Percentiles rank a stretch among this genome's conserved stretches.
Evolutionary conservation across 441 rosid genomes (phyloP).

Genomic region (Populus tomentosa): DNA sequence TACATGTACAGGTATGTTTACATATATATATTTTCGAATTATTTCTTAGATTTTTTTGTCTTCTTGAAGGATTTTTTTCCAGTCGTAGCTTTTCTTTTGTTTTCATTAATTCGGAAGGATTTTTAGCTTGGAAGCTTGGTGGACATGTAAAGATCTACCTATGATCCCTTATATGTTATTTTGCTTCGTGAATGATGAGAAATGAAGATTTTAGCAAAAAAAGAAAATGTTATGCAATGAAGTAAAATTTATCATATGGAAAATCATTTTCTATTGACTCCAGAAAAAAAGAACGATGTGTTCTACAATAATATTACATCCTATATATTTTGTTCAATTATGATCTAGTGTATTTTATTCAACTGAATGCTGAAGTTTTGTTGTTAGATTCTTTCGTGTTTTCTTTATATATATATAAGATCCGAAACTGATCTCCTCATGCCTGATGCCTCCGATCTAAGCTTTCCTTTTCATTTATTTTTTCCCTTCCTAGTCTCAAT

Average conservation of each 20-base stretch:
- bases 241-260: background rate
- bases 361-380: no score
- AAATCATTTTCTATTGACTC: background rate
- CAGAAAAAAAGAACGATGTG: background rate
- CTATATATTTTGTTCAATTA: background rate
- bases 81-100: background rate
- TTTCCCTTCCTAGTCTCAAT: no score
- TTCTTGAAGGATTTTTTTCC: background rate
- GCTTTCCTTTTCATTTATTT: no score
- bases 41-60: background rate
- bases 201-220: no score
- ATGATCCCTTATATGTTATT: background rate
- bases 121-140: background rate
- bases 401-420: no score
- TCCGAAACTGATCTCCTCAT: no score
- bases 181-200: background rate
- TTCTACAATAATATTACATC: background rate
- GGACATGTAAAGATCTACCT: background rate
- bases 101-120: background rate
- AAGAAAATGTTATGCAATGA: background rate
- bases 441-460: no score
- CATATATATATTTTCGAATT: background rate
- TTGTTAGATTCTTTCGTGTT: no score
- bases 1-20: constrained; percentile 75
- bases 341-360: no score